Percentiles rank a stretch among this genome's conserved stretches.
phyloP scores from a whole-genome alignment of 2,329 filamentous ascomycete species.

The Colletotrichum sp. region DNA sequence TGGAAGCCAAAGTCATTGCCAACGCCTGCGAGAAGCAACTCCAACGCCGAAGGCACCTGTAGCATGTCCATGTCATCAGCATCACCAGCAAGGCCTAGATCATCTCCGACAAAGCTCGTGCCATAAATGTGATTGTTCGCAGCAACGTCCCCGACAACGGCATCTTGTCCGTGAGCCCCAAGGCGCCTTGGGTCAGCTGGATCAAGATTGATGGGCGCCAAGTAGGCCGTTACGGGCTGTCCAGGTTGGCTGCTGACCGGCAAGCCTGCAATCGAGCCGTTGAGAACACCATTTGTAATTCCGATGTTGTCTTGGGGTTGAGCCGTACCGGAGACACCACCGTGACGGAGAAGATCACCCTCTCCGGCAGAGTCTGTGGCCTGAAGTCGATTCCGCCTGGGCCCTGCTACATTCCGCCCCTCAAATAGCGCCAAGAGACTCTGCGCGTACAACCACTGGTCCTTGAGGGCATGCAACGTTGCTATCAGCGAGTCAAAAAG shows the following conservation, averaged over 20 bases:
- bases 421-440: constrained; percentile 35
- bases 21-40: constrained; percentile 34
- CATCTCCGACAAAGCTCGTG: neutral
- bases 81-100: constrained; percentile 9
- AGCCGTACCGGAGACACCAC: neutral
- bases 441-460: constrained; percentile 35
- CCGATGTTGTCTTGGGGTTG: neutral
- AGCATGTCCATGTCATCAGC: constrained; percentile 25
- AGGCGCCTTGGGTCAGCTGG: neutral
- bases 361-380: no score
- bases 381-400: neutral
- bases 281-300: neutral
- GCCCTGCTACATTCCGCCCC: neutral
- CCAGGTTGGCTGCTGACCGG: neutral
- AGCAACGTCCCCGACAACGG: neutral
- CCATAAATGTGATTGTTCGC: neutral
- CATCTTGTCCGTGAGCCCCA: neutral
- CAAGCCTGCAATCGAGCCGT: neutral
- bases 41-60: constrained; percentile 32
- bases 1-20: constrained; percentile 8
- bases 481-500: constrained; percentile 32
- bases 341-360: neutral
- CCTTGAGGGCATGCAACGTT: constrained; percentile 29
- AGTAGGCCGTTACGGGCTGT: neutral
- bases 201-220: neutral